phyloP scores from a whole-genome alignment of 805 yeast species.

The Spathaspora passalidarum region DNA sequence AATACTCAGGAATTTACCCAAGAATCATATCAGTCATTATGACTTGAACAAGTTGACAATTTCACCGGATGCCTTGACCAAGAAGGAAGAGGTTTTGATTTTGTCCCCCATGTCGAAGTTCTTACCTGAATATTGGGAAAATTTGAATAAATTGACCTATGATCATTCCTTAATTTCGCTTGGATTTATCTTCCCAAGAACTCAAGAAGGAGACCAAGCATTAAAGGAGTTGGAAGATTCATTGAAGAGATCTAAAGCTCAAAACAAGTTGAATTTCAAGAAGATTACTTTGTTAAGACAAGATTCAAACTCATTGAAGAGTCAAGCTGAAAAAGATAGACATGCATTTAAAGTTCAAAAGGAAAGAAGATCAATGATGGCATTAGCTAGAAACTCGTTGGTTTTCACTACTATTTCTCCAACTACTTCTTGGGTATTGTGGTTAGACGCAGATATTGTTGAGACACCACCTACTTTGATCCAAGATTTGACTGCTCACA shows the following conservation, averaged over 20 bases:
- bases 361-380: constrained; percentile 87
- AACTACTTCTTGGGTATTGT: constrained; percentile 88
- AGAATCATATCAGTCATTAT: constrained; percentile 76
- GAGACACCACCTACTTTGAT: constrained; percentile 82
- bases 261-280: constrained; percentile 62
- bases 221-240: constrained; percentile 70
- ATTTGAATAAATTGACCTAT: constrained; percentile 68
- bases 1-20: constrained; percentile 60
- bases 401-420: constrained; percentile 87
- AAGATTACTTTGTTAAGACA: constrained; percentile 88
- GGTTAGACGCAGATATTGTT: constrained; percentile 94
- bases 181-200: constrained; percentile 89
- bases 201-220: constrained; percentile 76
- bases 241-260: constrained; percentile 66
- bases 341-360: constrained; percentile 87
- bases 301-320: constrained; percentile 73
- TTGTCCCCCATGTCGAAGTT: constrained; percentile 90
- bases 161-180: constrained; percentile 83
- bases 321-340: constrained; percentile 82
- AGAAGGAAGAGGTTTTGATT: constrained; percentile 79
- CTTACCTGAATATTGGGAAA: constrained; percentile 84
- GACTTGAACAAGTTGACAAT: constrained; percentile 78
- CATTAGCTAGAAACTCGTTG: constrained; percentile 88
- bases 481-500: constrained; percentile 82
- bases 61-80: constrained; percentile 66